Conservation (phyloP, 2,329 filamentous ascomycete genomes). For the Amesomyces nigricolor region DNA sequence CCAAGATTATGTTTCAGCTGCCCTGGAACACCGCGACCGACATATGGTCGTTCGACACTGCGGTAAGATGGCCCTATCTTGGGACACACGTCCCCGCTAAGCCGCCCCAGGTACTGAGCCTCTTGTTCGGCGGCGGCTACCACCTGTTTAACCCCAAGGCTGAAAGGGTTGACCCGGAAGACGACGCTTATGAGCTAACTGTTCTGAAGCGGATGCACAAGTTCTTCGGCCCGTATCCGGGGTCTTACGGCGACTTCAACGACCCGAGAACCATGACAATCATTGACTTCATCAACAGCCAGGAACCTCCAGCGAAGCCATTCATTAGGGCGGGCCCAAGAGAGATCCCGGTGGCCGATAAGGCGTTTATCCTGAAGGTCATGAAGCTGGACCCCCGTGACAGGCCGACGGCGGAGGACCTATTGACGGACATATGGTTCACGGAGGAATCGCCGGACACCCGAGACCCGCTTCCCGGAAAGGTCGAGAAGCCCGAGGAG, state of each 20-base stretch:
- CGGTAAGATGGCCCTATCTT: constrained; percentile 1
- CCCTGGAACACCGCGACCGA: constrained; percentile 26
- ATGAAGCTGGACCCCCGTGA: constrained; percentile 29
- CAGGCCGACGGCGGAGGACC: constrained; percentile 26
- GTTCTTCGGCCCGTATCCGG: constrained; percentile 25
- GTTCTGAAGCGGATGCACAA: constrained; percentile 26
- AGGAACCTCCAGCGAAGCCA: constrained; percentile 22
- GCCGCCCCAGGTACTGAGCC: constrained; percentile 21
- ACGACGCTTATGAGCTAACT: constrained; percentile 25
- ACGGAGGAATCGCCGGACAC: constrained; percentile 25
- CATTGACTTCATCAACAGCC: constrained; percentile 22
- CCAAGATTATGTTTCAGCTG: constrained; percentile 25
- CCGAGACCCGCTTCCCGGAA: constrained; percentile 12
- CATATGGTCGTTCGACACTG: constrained; percentile 29
- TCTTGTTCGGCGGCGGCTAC: constrained; percentile 26
- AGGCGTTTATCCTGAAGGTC: constrained; percentile 25
- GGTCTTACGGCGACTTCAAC: constrained; percentile 19
- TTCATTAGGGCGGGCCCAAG: constrained; percentile 19
- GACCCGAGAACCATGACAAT: constrained; percentile 18
- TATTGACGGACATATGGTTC: constrained; percentile 28
- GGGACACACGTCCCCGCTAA: not conserved
- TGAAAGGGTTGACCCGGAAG: constrained; percentile 18
- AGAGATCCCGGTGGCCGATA: constrained; percentile 25
- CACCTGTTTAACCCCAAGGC: constrained; percentile 26
- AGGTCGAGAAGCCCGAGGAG: not conserved